Base-by-base conservation (phyloP, 1,284 basidiomycete species). In the Ustilago tritici region DNA sequence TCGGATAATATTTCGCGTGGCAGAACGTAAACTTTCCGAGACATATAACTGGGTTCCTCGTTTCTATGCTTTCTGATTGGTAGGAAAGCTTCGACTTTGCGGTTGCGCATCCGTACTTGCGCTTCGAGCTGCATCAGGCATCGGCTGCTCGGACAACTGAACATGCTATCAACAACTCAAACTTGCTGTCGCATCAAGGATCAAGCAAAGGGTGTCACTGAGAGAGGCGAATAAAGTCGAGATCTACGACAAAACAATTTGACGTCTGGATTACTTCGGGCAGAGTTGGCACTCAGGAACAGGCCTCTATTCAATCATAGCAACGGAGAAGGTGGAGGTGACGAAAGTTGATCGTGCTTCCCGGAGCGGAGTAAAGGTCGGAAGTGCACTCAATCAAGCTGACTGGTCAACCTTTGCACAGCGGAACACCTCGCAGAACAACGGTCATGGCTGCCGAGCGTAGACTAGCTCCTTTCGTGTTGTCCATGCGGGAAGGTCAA, bases 1-100 rank as follows among this genome's bases (percentile, higher is more conserved):
- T 50, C 36, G 36, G 36, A 38, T 23, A 36, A 35, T 2, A 32
- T 59, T 15, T 64, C 61, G 63, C 63, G 69, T 65, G 60, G 63
- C 63, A 52, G 46, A 55, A 47, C 7, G 54, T 46, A 66, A 71
- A 71, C 69, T 71, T 66, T 71, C 69, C 69, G 64, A 71, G 63
- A 71, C 69, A 71, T 62, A 7, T 23, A 28, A 28, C 23, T 35
- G 23, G n/a, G 17, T 12, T 41, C 23, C 23, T 56, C 38, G 54
- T 9, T 31, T 50, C 19, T 15, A 56, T 56, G 43, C n/a, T 23
- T 28, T 28, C 55, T 56, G 56, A 57, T 57, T 57, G 56, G 56
- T 43, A 46, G 35, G 7, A 38, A 19, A 19, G 43, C 19, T 46
- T 19, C 11, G 15, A 8, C 19, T 46, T n/a, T 7, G 7, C 19